Evolutionary conservation across 31 red algal species (phyloP), one percentile per base, ranked within the genome.

Genomic region (Odonthalia washingtoniensis): DNA sequence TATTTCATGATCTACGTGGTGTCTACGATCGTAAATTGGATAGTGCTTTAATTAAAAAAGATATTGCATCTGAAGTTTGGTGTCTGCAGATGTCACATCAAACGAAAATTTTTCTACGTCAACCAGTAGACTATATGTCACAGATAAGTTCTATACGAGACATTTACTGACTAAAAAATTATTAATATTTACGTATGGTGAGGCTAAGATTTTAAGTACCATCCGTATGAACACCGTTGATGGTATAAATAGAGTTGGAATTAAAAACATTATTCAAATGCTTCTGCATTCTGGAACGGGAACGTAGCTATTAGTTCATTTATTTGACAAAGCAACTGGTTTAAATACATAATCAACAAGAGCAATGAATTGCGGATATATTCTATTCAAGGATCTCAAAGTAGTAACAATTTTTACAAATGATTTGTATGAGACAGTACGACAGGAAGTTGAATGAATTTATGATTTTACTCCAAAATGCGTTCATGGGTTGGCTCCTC

Each of bases 191-290:
- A n/a, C n/a, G n/a, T n/a, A n/a, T n/a, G n/a, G n/a, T n/a, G n/a
- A n/a, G n/a, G n/a, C n/a, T n/a, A n/a, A n/a, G n/a, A n/a, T n/a
- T n/a, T n/a, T n/a, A n/a, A n/a, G n/a, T n/a, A n/a, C n/a, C n/a
- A n/a, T n/a, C n/a, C n/a, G n/a, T n/a, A n/a, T n/a, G n/a, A n/a
- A n/a, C n/a, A n/a, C n/a, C n/a, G n/a, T n/a, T n/a, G n/a, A 82
- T 17, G 78, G 78, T 4, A 44, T 68, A 1, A 68, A 82, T 62
- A 28, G 78, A 30, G 33, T 61, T 24, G 62, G 40, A 26, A n/a
- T n/a, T 68, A 4, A 82, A 68, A 68, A 40, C 45, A 26, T 40
- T 42, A 68, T 82, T 24, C 57, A 82, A 5, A 38, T 17, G n/a
- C 31, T 82, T 3, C 2, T n/a, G 42, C 52, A 82, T 65, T 30